Conservation (phyloP, 176 grass and related monocot genomes). For the Carex myosuroides region DNA sequence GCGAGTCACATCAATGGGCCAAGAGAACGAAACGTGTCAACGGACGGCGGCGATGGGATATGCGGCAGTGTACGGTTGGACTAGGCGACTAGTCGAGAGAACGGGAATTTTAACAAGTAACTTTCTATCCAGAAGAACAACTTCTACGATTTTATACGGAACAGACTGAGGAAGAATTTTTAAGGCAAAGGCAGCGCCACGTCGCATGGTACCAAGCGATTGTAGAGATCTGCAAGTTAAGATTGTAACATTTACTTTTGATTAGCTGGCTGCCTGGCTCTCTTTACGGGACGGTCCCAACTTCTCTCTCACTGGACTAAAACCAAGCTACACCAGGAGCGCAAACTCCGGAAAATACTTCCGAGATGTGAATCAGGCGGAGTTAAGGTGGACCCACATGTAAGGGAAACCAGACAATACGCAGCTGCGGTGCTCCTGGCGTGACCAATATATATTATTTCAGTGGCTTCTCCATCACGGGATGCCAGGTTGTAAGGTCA, state of each 20-base stretch:
- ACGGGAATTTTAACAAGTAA: not conserved
- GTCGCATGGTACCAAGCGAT: not conserved
- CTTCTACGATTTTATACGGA: not conserved
- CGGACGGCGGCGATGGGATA: slow-evolving; percentile 24
- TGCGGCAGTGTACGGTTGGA: not conserved
- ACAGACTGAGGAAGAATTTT: not conserved
- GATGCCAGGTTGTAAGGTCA: slow-evolving; percentile 26
- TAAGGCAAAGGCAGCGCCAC: not conserved
- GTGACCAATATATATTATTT: not conserved
- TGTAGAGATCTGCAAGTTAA: not conserved
- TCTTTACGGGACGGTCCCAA: slow-evolving; percentile 4
- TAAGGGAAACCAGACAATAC: no score
- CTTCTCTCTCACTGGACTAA: not conserved
- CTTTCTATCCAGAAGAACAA: not conserved
- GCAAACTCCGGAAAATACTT: not conserved
- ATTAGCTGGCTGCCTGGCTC: slow-evolving; percentile 21
- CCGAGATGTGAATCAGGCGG: no score
- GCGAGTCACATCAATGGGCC: not conserved
- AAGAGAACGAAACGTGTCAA: not conserved
- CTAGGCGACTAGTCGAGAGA: not conserved
- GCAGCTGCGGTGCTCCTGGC: not conserved
- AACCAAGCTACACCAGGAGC: not conserved
- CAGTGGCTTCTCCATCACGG: slow-evolving; percentile 7
- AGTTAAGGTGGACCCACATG: not conserved
- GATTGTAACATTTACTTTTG: not conserved